Evolutionary conservation across 148 eudicot species (phyloP).

Genomic region (Polygonum maritimum): DNA sequence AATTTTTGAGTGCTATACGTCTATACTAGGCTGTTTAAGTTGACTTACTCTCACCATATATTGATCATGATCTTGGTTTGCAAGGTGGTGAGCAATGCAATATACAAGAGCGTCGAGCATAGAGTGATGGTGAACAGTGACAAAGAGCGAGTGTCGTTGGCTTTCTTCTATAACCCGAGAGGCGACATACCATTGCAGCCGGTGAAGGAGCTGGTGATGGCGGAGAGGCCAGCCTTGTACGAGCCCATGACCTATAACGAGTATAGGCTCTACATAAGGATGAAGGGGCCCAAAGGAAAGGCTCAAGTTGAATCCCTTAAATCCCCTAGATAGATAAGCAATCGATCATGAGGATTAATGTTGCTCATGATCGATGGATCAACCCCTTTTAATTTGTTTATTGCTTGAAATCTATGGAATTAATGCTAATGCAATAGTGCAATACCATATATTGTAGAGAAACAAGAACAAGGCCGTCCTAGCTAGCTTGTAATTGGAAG

Average conservation of each 20-base stretch:
- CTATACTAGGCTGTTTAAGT: no score
- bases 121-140: conserved; percentile 40
- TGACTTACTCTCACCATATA: background rate
- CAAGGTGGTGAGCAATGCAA: conserved; percentile 48
- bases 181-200: conserved; percentile 57
- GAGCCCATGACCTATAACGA: conserved; percentile 65
- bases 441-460: background rate
- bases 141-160: conserved; percentile 45
- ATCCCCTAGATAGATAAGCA: conserved; percentile 24
- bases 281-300: conserved; percentile 67
- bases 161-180: conserved; percentile 72
- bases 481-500: background rate
- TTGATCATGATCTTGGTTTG: background rate
- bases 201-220: conserved; percentile 38
- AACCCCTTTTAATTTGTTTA: background rate
- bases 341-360: background rate
- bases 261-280: conserved; percentile 61
- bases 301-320: conserved; percentile 55
- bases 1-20: no score
- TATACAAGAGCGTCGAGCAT: conserved; percentile 56
- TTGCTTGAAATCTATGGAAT: background rate
- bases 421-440: background rate
- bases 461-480: background rate
- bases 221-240: conserved; percentile 52
- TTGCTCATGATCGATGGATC: no score